Conservation (phyloP, 352 stramenopile species). For the Phytophthora pini region DNA sequence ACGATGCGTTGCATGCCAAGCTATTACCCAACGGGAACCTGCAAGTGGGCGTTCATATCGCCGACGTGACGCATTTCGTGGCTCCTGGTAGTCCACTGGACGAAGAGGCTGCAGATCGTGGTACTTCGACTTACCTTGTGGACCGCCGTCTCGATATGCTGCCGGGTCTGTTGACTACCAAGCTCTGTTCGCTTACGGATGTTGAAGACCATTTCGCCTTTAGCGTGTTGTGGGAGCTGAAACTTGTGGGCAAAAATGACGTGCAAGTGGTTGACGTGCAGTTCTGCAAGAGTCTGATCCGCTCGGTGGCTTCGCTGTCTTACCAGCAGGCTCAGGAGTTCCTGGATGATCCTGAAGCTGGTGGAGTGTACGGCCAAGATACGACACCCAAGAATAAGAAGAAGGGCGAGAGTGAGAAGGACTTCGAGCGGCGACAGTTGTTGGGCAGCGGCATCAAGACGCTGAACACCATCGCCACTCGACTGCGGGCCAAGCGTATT, state of each 20-base stretch:
- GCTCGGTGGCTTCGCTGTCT: slow-evolving; percentile 95
- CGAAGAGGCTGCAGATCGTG: slow-evolving; percentile 91
- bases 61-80: slow-evolving; percentile 99
- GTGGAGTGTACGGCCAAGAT: slow-evolving; percentile 46
- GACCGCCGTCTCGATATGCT: slow-evolving; percentile 99
- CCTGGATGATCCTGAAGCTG: slow-evolving; percentile 89
- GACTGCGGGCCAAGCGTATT: slow-evolving; percentile 94
- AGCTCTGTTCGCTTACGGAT: slow-evolving; percentile 95
- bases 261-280: slow-evolving; percentile 95
- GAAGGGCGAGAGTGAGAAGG: slow-evolving; percentile 43
- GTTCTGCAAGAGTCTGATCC: slow-evolving; percentile 99
- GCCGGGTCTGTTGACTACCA: slow-evolving; percentile 96
- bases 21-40: slow-evolving; percentile 93
- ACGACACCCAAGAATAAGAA: slow-evolving; percentile 44
- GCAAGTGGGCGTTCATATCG: slow-evolving; percentile 98
- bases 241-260: slow-evolving; percentile 63
- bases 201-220: slow-evolving; percentile 86
- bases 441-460: slow-evolving; percentile 90
- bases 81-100: slow-evolving; percentile 94
- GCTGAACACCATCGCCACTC: slow-evolving; percentile 91
- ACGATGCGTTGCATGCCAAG: slow-evolving; percentile 97
- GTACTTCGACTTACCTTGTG: slow-evolving; percentile 98
- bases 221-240: slow-evolving; percentile 81
- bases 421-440: slow-evolving; percentile 46
- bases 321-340: slow-evolving; percentile 98